Conservation (phyloP, 306 rosid genomes). For the Spatholobus suberectus region DNA sequence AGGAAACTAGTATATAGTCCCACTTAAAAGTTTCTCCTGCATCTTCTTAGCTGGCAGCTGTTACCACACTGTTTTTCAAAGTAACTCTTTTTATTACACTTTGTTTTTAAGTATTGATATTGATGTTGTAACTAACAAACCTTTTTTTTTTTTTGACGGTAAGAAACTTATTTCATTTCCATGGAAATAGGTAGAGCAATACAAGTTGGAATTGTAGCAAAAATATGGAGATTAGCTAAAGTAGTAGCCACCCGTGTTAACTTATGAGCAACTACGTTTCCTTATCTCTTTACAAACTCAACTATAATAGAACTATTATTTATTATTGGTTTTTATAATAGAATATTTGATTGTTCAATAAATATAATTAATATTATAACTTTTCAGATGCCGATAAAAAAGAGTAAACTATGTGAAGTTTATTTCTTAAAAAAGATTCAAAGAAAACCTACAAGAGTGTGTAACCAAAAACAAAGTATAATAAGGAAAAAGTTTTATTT, state of each 20-base stretch:
- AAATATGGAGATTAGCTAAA: too few relatives aligned
- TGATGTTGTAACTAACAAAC: background rate
- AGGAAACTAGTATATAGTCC: background rate
- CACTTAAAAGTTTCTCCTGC: background rate
- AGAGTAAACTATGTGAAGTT: background rate
- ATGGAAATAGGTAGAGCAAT: too few relatives aligned
- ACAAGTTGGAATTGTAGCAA: too few relatives aligned
- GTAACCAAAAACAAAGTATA: background rate
- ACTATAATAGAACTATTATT: background rate
- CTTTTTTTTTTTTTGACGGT: too few relatives aligned
- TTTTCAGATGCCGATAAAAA: too few relatives aligned
- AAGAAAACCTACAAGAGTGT: too few relatives aligned
- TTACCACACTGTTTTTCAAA: background rate
- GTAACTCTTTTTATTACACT: background rate
- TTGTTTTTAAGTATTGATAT: background rate
- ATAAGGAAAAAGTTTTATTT: background rate
- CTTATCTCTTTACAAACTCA: too few relatives aligned
- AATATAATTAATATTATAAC: background rate
- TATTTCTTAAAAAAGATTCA: background rate
- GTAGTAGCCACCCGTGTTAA: too few relatives aligned
- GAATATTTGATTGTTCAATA: background rate
- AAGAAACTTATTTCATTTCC: too few relatives aligned
- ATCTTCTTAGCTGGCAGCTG: background rate
- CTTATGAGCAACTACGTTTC: too few relatives aligned
- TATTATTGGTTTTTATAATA: background rate